phyloP scores from a whole-genome alignment of 2,329 filamentous ascomycete species.

The Nothophoma quercina region DNA sequence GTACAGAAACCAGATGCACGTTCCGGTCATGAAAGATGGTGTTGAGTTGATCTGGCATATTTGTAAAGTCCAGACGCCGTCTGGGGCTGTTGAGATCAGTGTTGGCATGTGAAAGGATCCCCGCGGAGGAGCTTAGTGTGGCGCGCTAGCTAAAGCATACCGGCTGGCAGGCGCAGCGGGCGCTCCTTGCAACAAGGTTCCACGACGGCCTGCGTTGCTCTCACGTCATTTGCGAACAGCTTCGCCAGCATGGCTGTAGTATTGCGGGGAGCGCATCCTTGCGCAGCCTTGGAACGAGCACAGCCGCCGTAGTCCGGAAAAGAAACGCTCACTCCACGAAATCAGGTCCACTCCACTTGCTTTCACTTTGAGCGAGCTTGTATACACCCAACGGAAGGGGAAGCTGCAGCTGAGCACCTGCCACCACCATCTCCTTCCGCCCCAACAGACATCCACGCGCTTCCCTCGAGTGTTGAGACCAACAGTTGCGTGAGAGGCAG shows the following conservation, averaged over 20 bases:
- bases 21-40: neutral
- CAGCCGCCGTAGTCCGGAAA: constrained; percentile 3
- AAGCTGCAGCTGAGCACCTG: constrained; percentile 12
- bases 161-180: constrained; percentile 4
- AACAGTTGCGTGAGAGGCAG: constrained; percentile 11
- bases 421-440: neutral
- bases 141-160: neutral
- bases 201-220: constrained; percentile 15
- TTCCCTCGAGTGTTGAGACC: neutral
- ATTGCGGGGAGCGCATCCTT: constrained; percentile 15
- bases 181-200: constrained; percentile 13
- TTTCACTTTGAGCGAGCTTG: constrained; percentile 10
- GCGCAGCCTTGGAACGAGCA: constrained; percentile 9
- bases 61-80: neutral
- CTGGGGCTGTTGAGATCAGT: constrained; percentile 1
- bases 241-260: constrained; percentile 12
- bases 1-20: neutral
- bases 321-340: neutral
- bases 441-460: constrained; percentile 10
- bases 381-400: constrained; percentile 4
- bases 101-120: constrained; percentile 12
- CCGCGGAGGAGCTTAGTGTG: constrained; percentile 10
- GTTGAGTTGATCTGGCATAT: neutral
- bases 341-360: neutral
- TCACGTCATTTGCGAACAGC: constrained; percentile 18